These are phyloP conservation scores for Huntiella moniliformis DNA, from an alignment of 2,329 filamentous ascomycete species.

Conservation along the genomic window DNA sequence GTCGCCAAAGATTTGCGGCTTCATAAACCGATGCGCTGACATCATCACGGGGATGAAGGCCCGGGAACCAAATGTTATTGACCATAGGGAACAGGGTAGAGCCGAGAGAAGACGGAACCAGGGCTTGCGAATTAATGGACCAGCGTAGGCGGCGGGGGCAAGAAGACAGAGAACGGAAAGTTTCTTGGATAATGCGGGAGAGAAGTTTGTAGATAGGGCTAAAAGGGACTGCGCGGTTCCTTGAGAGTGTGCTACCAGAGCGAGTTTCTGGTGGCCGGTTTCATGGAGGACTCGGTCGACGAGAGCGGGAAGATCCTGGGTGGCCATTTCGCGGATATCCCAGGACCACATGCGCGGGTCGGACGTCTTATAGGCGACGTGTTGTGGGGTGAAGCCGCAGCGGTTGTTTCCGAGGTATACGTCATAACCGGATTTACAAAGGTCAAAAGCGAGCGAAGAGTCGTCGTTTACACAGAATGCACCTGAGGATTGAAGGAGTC, in stretches of 20 bases:
- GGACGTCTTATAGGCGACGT: constrained; percentile 46
- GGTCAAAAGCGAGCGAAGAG: constrained; percentile 73
- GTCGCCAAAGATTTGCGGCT: constrained; percentile 51
- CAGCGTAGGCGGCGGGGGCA: constrained; percentile 78
- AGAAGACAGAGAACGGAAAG: constrained; percentile 82
- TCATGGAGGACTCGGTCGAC: constrained; percentile 61
- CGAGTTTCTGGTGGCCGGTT: constrained; percentile 38
- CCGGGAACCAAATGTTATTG: constrained; percentile 75
- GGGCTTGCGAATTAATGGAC: constrained; percentile 64
- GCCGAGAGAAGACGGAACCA: constrained; percentile 75
- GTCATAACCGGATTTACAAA: constrained; percentile 82
- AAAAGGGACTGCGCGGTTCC: constrained; percentile 80
- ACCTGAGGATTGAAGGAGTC: constrained; percentile 70
- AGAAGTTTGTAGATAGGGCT: constrained; percentile 73
- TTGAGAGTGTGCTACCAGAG: constrained; percentile 73
- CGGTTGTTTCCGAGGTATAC: constrained; percentile 93
- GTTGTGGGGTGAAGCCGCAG: constrained; percentile 65
- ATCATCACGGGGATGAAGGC: constrained; percentile 91
- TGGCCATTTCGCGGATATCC: constrained; percentile 90
- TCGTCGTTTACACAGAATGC: constrained; percentile 85
- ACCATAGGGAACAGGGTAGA: constrained; percentile 44
- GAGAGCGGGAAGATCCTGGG: constrained; percentile 69
- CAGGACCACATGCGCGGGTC: constrained; percentile 94
- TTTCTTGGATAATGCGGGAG: constrained; percentile 64
- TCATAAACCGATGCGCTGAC: constrained; percentile 52